These are phyloP conservation scores for Tolypocladium tundrense DNA, from an alignment of 2,329 filamentous ascomycete species.

Conservation along the genomic window DNA sequence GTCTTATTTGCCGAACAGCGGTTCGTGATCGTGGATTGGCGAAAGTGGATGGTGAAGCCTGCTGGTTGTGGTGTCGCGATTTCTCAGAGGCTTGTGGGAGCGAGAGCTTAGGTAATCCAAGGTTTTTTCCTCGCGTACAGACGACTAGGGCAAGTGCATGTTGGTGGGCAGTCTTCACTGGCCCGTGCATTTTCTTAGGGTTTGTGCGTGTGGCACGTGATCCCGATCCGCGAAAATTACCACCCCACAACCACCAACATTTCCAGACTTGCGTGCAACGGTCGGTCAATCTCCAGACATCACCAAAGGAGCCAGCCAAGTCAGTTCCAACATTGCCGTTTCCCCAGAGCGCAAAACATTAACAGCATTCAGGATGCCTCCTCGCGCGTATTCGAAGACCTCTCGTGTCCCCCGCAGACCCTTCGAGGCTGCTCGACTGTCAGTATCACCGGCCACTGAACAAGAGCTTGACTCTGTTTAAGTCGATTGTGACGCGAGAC, in stretches of 20 bases:
- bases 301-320: slow-evolving; percentile 29
- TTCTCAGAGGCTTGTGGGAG: slow-evolving; percentile 28
- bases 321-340: slow-evolving; percentile 16
- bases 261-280: slow-evolving; percentile 16
- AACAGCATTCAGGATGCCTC: slow-evolving; percentile 27
- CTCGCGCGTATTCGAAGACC: slow-evolving; percentile 88
- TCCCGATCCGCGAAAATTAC: slow-evolving; percentile 14
- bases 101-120: slow-evolving; percentile 25
- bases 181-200: slow-evolving; percentile 18
- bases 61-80: slow-evolving; percentile 22
- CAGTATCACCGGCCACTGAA: slow-evolving; percentile 96
- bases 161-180: slow-evolving; percentile 4
- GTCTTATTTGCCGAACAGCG: slow-evolving; percentile 34
- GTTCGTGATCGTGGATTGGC: slow-evolving; percentile 33
- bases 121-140: slow-evolving; percentile 14
- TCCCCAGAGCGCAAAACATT: slow-evolving; percentile 10
- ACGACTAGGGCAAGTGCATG: slow-evolving; percentile 22
- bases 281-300: slow-evolving; percentile 22
- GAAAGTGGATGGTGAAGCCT: slow-evolving; percentile 22
- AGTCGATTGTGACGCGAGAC: slow-evolving; percentile 73
- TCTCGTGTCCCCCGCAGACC: slow-evolving; percentile 97
- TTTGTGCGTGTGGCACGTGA: slow-evolving; percentile 18
- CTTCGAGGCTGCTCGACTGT: slow-evolving; percentile 99
- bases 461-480: slow-evolving; percentile 95
- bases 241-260: slow-evolving; percentile 22